Evolutionary conservation across 352 stramenopile species (phyloP).

Genomic region (Phytopythium kandeliae): DNA sequence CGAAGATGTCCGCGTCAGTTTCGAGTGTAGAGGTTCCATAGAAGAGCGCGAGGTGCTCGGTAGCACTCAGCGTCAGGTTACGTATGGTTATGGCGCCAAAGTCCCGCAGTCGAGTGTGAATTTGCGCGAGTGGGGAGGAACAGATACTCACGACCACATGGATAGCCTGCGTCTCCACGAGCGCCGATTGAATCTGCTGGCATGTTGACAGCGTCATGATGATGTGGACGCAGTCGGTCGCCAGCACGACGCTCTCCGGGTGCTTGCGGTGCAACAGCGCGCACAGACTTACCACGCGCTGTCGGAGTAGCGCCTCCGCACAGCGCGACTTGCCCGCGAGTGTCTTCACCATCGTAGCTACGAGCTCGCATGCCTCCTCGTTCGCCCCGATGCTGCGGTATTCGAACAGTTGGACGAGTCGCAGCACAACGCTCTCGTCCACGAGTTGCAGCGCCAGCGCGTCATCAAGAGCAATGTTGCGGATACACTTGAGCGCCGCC

Average conservation of each 20-base stretch:
- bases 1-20: slow-evolving; percentile 4
- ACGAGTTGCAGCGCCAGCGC: slow-evolving; percentile 46
- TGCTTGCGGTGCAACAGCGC: slow-evolving; percentile 44
- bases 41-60: slow-evolving; percentile 49
- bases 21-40: slow-evolving; percentile 27
- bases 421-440: slow-evolving; percentile 40
- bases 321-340: slow-evolving; percentile 46
- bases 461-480: slow-evolving; percentile 64
- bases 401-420: slow-evolving; percentile 41
- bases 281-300: slow-evolving; percentile 52
- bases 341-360: slow-evolving; percentile 29
- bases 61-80: slow-evolving; percentile 63
- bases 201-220: slow-evolving; percentile 63
- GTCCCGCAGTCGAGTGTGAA: slow-evolving; percentile 33
- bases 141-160: slow-evolving; percentile 60
- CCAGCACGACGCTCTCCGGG: slow-evolving; percentile 22
- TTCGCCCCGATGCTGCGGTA: slow-evolving; percentile 29
- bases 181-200: slow-evolving; percentile 48
- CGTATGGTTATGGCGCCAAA: slow-evolving; percentile 54
- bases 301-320: slow-evolving; percentile 34
- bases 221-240: slow-evolving; percentile 35
- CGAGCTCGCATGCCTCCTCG: slow-evolving; percentile 36
- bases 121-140: slow-evolving; percentile 9
- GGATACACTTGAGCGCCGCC: slow-evolving; percentile 60
- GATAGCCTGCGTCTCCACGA: slow-evolving; percentile 58